Base-by-base conservation (phyloP, 129 eudicot genomes). In the Smallanthus sonchifolius region DNA sequence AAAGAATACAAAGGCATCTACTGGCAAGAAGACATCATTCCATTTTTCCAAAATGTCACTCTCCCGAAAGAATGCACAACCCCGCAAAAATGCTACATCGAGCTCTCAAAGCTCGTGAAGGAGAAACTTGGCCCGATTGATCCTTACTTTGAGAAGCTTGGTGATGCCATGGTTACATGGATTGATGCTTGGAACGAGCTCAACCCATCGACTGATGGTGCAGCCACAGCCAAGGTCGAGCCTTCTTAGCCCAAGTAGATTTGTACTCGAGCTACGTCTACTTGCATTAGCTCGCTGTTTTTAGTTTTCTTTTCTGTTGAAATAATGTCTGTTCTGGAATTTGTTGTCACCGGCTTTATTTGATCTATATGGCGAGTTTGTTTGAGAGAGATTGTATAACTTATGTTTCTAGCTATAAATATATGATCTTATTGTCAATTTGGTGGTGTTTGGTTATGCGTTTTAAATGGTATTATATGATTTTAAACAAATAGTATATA, bases 161-260 rank as follows among this genome's bases (percentile, higher is more conserved):
- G 83, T 0, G 92, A 86, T 42, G 89, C 92, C 74, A 89, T 86
- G 91, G 89, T 82, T 72, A 89, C 89, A 3, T 88, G 91, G 91
- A 89, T 89, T 11, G 89, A 86, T 14, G 89, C 89, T 24, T 89
- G 96, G 96, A 79, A 89, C 20, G 87, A 89, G 48, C 84, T 89
- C 68, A 89, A 86, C 77, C 80, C 90, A 8, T 49, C 51, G 11
- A 42, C 77, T 3, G 69, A 75, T 32, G 47, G 10, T 72, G 36
- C 52, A 42, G 10, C 76, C 6, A 16, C 59, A 14, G 74, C 43
- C 42, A 72, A 51, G 73, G 67, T 13, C 15, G 73, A 75, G 69
- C 51, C 74, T 13, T 49, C 77, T n/a, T 42, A 51, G 42, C 7
- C 77, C 51, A 52, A 81, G 74, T 81, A 81, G 81, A 75, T 2